Percentiles rank a stretch among this genome's conserved stretches.
Conservation (phyloP, 139 green algal species). For the Mychonastes homosphaera region DNA sequence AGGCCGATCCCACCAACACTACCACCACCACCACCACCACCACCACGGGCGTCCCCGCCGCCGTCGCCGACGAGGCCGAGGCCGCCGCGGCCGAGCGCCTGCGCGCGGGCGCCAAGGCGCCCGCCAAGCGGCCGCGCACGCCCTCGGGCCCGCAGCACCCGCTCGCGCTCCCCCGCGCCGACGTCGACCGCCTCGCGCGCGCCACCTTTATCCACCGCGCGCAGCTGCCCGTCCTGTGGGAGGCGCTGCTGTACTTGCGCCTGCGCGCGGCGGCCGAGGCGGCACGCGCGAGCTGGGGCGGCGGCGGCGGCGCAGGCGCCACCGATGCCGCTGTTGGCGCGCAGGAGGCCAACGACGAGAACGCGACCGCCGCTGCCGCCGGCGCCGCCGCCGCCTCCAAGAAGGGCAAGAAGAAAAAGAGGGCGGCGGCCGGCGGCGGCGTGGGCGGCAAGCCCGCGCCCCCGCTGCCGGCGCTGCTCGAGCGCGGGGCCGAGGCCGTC, state of each 20-base stretch:
- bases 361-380: no score
- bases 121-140: neutral
- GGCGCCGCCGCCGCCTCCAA: no score
- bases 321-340: conserved; percentile 20
- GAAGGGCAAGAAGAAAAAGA: no score
- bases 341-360: no score
- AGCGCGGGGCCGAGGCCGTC: no score
- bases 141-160: neutral
- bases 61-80: neutral
- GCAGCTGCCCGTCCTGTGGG: conserved; percentile 40
- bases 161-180: no score
- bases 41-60: neutral
- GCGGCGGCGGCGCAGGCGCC: conserved; percentile 17
- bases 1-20: no score
- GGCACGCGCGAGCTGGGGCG: neutral
- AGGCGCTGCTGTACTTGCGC: conserved; percentile 37
- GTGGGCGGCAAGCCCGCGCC: no score
- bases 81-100: neutral
- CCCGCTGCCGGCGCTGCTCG: no score
- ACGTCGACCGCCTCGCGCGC: conserved; percentile 10
- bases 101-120: neutral
- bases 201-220: conserved; percentile 1
- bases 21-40: neutral
- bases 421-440: no score
- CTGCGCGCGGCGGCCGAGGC: conserved; percentile 1